phyloP scores from a whole-genome alignment of 1,284 basidiomycete genomes.

The Tremellales sp. region DNA sequence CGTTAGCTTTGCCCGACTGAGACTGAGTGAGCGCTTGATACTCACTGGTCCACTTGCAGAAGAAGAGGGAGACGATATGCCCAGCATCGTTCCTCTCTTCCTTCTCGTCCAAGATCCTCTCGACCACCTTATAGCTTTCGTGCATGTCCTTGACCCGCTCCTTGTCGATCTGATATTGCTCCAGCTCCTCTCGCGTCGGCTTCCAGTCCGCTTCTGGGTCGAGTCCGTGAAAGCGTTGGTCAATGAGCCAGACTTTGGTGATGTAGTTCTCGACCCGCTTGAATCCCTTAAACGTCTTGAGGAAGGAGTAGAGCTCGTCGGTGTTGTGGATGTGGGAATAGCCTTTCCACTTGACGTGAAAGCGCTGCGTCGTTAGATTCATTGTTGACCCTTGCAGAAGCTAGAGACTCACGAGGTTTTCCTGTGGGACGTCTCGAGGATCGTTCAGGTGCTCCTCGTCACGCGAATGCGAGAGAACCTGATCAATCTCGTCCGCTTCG shows the following conservation, averaged over 20 bases:
- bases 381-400: not conserved
- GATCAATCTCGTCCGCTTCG: constrained; percentile 73
- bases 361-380: constrained; percentile 58
- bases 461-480: constrained; percentile 72
- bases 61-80: constrained; percentile 66
- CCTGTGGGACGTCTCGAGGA: constrained; percentile 71
- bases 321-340: constrained; percentile 95
- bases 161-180: constrained; percentile 81
- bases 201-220: constrained; percentile 53
- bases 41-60: constrained; percentile 88
- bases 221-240: constrained; percentile 62
- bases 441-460: constrained; percentile 75
- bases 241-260: constrained; percentile 66
- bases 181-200: constrained; percentile 80
- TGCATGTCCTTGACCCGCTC: constrained; percentile 85
- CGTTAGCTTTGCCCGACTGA: not conserved
- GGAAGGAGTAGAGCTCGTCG: constrained; percentile 91
- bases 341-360: constrained; percentile 93
- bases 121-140: constrained; percentile 86
- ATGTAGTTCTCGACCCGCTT: constrained; percentile 99
- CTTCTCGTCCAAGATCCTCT: constrained; percentile 83
- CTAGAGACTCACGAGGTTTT: constrained; percentile 66
- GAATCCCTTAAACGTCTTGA: constrained; percentile 67
- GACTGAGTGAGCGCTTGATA: constrained; percentile 10
- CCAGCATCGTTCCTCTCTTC: constrained; percentile 58